Evolutionary conservation across 306 rosid species (phyloP).

Genomic region (Vigna mungo): DNA sequence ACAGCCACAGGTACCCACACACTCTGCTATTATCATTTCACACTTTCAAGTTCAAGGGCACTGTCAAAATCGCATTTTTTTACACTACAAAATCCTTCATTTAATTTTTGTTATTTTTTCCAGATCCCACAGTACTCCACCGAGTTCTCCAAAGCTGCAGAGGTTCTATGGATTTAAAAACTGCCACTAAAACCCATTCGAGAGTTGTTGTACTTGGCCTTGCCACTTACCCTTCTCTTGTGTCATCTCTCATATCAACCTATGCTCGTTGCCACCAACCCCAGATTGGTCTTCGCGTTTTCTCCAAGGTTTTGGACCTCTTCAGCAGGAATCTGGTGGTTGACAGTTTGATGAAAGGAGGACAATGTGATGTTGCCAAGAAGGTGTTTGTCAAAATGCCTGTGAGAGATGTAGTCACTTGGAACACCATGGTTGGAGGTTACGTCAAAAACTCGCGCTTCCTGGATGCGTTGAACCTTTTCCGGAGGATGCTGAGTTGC

Average conservation of each 20-base stretch:
- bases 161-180: slow-evolving; percentile 46
- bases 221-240: slow-evolving; percentile 63
- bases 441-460: slow-evolving; percentile 58
- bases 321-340: slow-evolving; percentile 55
- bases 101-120: slow-evolving; percentile 12
- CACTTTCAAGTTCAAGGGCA: neutral
- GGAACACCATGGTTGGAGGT: slow-evolving; percentile 76
- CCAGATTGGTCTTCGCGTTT: slow-evolving; percentile 44
- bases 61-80: neutral
- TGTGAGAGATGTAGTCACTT: slow-evolving; percentile 62
- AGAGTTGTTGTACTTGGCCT: slow-evolving; percentile 57
- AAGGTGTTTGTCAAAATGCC: slow-evolving; percentile 59
- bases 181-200: slow-evolving; percentile 62
- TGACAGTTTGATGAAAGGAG: slow-evolving; percentile 49
- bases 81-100: neutral
- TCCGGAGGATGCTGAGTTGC: slow-evolving; percentile 51
- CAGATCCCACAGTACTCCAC: slow-evolving; percentile 50
- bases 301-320: slow-evolving; percentile 31
- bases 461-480: slow-evolving; percentile 54
- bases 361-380: slow-evolving; percentile 62
- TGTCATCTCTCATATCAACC: slow-evolving; percentile 56
- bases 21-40: neutral
- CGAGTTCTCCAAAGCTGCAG: slow-evolving; percentile 58
- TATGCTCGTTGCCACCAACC: slow-evolving; percentile 48
- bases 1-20: slow-evolving; percentile 25